Conservation (phyloP, 345 rosid species). For the Geranium rotundifolium region DNA sequence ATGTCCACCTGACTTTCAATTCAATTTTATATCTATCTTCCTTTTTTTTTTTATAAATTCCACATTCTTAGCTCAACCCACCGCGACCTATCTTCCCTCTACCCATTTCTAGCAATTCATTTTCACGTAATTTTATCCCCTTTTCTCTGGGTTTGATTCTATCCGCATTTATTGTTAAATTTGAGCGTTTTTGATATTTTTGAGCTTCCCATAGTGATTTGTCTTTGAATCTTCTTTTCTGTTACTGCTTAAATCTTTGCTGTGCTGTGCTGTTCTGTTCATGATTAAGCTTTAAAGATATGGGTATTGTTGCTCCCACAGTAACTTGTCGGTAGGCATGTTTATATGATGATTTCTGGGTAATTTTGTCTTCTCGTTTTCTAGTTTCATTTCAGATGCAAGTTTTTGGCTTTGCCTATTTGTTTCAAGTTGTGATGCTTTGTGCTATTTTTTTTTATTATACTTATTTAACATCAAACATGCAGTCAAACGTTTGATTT, state of each 20-base stretch:
- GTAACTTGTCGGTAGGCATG: background rate
- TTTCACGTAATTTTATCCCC: background rate
- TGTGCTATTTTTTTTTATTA: too few species aligned
- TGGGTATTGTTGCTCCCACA: background rate
- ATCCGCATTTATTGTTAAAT: background rate
- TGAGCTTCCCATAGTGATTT: background rate
- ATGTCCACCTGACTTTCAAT: constrained; percentile 22
- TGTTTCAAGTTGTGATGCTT: background rate
- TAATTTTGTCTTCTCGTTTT: background rate
- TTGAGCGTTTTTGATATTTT: background rate
- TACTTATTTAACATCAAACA: background rate
- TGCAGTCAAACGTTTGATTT: too few species aligned
- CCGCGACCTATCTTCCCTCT: background rate
- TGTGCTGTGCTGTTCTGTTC: background rate
- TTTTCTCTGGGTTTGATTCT: background rate
- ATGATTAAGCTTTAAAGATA: background rate
- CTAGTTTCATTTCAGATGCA: too few species aligned
- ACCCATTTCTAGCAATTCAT: too few species aligned
- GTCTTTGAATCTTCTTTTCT: background rate
- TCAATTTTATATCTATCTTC: constrained; percentile 20
- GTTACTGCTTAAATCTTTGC: background rate
- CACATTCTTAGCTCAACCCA: constrained; percentile 7
- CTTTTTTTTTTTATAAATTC: background rate
- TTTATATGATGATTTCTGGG: background rate
- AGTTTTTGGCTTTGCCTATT: background rate